Base-by-base conservation (phyloP, 73 alveolate species). In the Paramecium primaurelia region DNA sequence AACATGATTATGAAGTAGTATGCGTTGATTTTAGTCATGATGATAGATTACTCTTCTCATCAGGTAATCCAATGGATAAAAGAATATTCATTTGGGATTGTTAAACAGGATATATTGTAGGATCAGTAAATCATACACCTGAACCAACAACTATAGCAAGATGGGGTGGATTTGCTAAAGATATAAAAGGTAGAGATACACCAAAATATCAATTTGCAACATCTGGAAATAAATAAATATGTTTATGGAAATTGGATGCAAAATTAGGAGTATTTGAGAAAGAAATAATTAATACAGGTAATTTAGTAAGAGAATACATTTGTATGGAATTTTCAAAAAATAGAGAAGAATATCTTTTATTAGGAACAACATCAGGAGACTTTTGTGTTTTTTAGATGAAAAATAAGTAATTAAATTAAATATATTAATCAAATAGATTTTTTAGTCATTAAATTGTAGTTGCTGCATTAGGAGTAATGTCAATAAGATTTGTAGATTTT, bases 281-380 rank as follows among this genome's bases (percentile, higher is more conserved):
- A 71, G 99, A 97, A 59, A 92, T 93, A 44, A 93, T 98, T 34
- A 95, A 96, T 86, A 96, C 99, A 10, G 99, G 99, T 7, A 92
- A 97, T 25, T 95, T 97, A 58, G 92, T 96, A 45, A 95, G 99
- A 92, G 98, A 97, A 25, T 98, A 96, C 92, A 97, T 95, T 22
- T 96, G 99, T 49, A 77, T 98, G 58, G 99, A 96, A 16, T 98
- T 98, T 93, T 94, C 99, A 8, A 93, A 94, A 86, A 97, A 96
- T 44, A 93, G 96, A 64, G 98, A 98, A 86, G 98, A 96, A 80
- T 98, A 93, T 92, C 92, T 98, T 68, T 97, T 92, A 75, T 99
- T 99, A 26, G 99, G 99, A 25, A 95, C 99, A 14, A 68, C 98
- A 12, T 94, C 99, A 71, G 99, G 99, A 30, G 99, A 98, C 77